These are phyloP conservation scores for Fusarium praegraminearum DNA, from an alignment of 2,329 filamentous ascomycete genomes.

Conservation along the genomic window DNA sequence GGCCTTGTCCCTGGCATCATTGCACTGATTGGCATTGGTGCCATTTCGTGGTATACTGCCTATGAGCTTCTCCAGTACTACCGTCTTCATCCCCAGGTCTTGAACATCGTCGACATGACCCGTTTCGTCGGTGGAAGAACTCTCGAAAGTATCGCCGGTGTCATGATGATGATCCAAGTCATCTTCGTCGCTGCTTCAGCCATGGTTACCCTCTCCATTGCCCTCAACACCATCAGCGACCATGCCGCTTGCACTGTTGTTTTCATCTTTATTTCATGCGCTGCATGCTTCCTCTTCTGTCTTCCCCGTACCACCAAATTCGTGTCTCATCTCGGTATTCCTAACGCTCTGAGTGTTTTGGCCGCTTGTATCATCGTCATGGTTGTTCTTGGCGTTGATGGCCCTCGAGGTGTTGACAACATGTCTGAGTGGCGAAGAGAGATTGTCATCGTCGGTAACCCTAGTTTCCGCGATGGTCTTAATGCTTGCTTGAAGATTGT, in stretches of 20 bases:
- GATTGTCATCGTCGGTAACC: conserved; percentile 38
- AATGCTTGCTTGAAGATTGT: conserved; percentile 44
- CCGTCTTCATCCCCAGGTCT: conserved; percentile 72
- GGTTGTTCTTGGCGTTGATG: conserved; percentile 32
- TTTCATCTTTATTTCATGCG: conserved; percentile 28
- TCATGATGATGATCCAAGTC: conserved; percentile 42
- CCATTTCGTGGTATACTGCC: conserved; percentile 71
- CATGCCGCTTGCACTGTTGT: conserved; percentile 32
- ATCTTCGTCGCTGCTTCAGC: conserved; percentile 38
- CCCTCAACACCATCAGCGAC: conserved; percentile 37
- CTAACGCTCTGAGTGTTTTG: conserved; percentile 36
- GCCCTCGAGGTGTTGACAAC: conserved; percentile 2
- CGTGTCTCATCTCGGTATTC: conserved; percentile 24
- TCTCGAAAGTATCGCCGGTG: conserved; percentile 22
- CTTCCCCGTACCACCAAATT: conserved; percentile 36
- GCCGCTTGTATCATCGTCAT: conserved; percentile 35
- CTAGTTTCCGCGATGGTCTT: conserved; percentile 40
- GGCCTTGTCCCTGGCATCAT: conserved; percentile 75
- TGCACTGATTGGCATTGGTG: conserved; percentile 71
- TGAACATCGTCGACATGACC: conserved; percentile 77
- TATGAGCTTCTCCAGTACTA: conserved; percentile 70
- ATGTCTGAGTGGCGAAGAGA: conserved; percentile 39
- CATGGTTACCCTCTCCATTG: conserved; percentile 34
- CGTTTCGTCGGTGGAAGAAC: conserved; percentile 57
- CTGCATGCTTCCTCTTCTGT: conserved; percentile 27